A percentile compares a stretch with the other conserved stretches of the same genome.
phyloP scores from a whole-genome alignment of 306 rosid genomes.

The barrel medic (Medicago truncatula) region DNA sequence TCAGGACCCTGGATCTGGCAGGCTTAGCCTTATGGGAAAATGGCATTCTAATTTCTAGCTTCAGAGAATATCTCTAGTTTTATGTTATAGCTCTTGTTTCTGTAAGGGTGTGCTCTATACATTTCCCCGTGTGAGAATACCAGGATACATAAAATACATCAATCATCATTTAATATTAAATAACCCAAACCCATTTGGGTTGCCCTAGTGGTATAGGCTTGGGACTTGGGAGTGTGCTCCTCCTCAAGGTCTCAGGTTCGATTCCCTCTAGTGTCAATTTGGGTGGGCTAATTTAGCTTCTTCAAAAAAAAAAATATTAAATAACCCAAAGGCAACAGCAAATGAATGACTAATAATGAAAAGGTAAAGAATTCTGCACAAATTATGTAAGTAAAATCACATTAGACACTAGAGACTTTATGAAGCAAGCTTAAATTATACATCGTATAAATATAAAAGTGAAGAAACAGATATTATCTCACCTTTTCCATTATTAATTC shows the following conservation, averaged over 20 bases:
- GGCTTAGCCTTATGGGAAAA: neutral
- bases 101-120: neutral
- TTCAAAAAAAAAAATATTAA: no score
- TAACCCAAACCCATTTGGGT: no score
- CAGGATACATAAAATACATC: neutral
- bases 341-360: neutral
- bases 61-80: neutral
- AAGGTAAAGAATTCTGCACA: neutral
- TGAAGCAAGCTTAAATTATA: neutral
- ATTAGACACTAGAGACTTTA: neutral
- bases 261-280: no score
- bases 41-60: neutral
- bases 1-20: neutral
- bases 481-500: constrained; percentile 80
- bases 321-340: neutral
- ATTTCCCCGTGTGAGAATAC: neutral
- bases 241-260: no score
- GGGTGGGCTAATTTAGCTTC: no score
- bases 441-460: neutral
- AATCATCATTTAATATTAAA: neutral
- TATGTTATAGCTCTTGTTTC: no score
- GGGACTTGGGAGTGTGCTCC: no score
- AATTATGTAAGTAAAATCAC: neutral
- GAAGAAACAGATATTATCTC: constrained; percentile 40
- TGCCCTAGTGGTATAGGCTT: no score